phyloP scores from a whole-genome alignment of 2,329 filamentous ascomycete species.

The Ophiostoma montium region DNA sequence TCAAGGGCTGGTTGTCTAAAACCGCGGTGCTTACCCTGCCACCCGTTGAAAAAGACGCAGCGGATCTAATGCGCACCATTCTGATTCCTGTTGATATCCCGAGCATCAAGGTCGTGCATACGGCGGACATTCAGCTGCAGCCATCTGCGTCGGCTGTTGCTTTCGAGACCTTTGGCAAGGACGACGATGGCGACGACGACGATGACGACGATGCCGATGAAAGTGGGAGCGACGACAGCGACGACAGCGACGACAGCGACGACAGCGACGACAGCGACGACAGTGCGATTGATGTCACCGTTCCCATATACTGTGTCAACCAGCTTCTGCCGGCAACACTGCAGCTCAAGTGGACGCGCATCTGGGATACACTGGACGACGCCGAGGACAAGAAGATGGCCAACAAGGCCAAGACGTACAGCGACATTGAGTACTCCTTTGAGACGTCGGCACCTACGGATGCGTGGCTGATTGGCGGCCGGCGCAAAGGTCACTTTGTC shows the following conservation, averaged over 20 bases:
- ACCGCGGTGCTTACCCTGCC: background rate
- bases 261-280: background rate
- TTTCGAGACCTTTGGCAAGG: conserved; percentile 13
- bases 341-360: conserved; percentile 45
- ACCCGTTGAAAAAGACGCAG: background rate
- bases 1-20: conserved; percentile 24
- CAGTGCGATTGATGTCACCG: background rate
- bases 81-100: conserved; percentile 85
- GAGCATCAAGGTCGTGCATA: conserved; percentile 68
- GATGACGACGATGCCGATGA: background rate
- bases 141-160: conserved; percentile 17
- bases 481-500: conserved; percentile 63
- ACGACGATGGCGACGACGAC: background rate
- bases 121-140: conserved; percentile 50
- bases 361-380: conserved; percentile 38
- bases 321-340: conserved; percentile 51
- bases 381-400: background rate
- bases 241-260: background rate
- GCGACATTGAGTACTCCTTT: conserved; percentile 62
- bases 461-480: conserved; percentile 74
- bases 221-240: background rate
- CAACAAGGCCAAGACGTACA: conserved; percentile 16
- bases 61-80: conserved; percentile 44
- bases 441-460: conserved; percentile 63
- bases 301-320: conserved; percentile 41